Evolutionary conservation across 2,329 filamentous ascomycete genomes (phyloP).

Genomic region (Hirsutella minnesotensis): DNA sequence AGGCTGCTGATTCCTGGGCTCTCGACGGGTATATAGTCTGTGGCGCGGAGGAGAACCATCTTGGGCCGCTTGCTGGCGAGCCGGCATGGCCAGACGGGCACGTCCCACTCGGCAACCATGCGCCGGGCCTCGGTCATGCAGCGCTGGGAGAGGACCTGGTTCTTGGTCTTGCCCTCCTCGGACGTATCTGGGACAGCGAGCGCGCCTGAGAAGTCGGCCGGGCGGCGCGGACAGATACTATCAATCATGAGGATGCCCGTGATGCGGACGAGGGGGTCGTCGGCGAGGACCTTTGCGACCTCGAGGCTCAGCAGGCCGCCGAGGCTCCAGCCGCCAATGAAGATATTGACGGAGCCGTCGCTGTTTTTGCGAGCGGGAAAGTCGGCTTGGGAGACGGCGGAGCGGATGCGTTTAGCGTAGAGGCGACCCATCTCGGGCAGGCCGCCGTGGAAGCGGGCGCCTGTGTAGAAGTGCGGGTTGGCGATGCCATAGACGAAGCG

Average conservation of each 20-base stretch:
- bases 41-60: slow-evolving; percentile 33
- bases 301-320: slow-evolving; percentile 41
- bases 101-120: slow-evolving; percentile 28
- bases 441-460: slow-evolving; percentile 36
- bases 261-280: slow-evolving; percentile 24
- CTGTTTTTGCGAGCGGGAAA: slow-evolving; percentile 16
- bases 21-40: slow-evolving; percentile 22
- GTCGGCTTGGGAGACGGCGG: slow-evolving; percentile 16
- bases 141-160: slow-evolving; percentile 20
- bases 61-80: slow-evolving; percentile 21
- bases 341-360: slow-evolving; percentile 22
- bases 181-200: slow-evolving; percentile 9
- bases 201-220: slow-evolving; percentile 1
- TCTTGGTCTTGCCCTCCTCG: slow-evolving; percentile 20
- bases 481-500: slow-evolving; percentile 41
- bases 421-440: slow-evolving; percentile 41
- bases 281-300: slow-evolving; percentile 30
- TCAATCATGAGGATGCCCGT: slow-evolving; percentile 42
- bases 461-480: slow-evolving; percentile 39
- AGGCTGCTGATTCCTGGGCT: slow-evolving; percentile 19
- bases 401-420: slow-evolving; percentile 34
- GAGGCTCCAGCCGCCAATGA: slow-evolving; percentile 45
- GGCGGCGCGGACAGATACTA: slow-evolving; percentile 26
- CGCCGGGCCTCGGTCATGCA: slow-evolving; percentile 30
- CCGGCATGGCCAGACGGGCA: slow-evolving; percentile 24